Conservation (phyloP, 2,329 filamentous ascomycete genomes). For the Pyrenochaeta sp. region DNA sequence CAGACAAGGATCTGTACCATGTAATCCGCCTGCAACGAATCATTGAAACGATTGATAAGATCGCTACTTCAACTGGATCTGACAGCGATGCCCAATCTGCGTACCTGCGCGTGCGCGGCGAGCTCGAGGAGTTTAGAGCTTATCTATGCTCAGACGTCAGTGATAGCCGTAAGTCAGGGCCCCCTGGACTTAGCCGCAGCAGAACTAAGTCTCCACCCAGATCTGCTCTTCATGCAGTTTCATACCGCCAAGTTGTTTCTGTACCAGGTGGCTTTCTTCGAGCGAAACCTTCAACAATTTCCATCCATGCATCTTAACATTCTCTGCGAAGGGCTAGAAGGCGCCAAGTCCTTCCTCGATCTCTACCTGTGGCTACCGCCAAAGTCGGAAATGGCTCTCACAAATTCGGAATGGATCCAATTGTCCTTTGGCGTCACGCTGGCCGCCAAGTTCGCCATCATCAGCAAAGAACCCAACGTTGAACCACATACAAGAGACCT, state of each 20-base stretch:
- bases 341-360: slow-evolving; percentile 40
- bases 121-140: slow-evolving; percentile 43
- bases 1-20: slow-evolving; percentile 47
- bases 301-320: slow-evolving; percentile 35
- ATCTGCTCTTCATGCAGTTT: slow-evolving; percentile 50
- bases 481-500: slow-evolving; percentile 34
- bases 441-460: slow-evolving; percentile 39
- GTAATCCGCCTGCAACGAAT: slow-evolving; percentile 49
- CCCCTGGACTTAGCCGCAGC: neutral
- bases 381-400: slow-evolving; percentile 45
- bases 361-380: slow-evolving; percentile 46
- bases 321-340: slow-evolving; percentile 30
- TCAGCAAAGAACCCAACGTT: slow-evolving; percentile 31
- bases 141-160: slow-evolving; percentile 35
- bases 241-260: slow-evolving; percentile 50
- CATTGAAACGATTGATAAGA: slow-evolving; percentile 47
- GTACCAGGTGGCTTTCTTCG: slow-evolving; percentile 49
- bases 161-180: slow-evolving; percentile 37
- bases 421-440: slow-evolving; percentile 45
- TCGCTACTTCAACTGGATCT: slow-evolving; percentile 22
- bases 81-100: slow-evolving; percentile 39
- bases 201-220: slow-evolving; percentile 24
- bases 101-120: slow-evolving; percentile 38
- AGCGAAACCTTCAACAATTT: slow-evolving; percentile 36
- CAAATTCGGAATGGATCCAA: slow-evolving; percentile 52